phyloP scores from a whole-genome alignment of 2,329 filamentous ascomycete species.

The Penicillium sp. region DNA sequence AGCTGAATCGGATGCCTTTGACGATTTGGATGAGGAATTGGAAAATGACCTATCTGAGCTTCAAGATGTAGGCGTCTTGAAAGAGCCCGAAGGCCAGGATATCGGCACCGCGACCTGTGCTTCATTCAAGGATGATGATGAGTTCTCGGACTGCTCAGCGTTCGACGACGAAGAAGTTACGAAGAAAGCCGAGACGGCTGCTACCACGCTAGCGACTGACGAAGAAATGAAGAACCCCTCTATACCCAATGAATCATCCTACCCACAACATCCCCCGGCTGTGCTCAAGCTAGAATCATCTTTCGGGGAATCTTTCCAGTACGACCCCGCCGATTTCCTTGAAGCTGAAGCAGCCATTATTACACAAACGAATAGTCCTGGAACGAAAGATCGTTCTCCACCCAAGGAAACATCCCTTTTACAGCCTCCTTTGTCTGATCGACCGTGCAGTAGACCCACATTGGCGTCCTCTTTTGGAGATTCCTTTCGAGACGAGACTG shows the following conservation, averaged over 20 bases:
- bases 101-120: slow-evolving; percentile 1
- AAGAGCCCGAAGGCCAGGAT: neutral
- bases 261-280: neutral
- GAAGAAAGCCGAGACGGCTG: slow-evolving; percentile 23
- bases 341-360: slow-evolving; percentile 16
- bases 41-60: slow-evolving; percentile 13
- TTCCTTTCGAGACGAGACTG: slow-evolving; percentile 40
- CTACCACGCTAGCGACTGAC: slow-evolving; percentile 3
- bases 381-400: neutral
- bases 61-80: slow-evolving; percentile 4
- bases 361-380: slow-evolving; percentile 16
- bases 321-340: slow-evolving; percentile 32
- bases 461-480: slow-evolving; percentile 19
- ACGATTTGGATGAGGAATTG: slow-evolving; percentile 24
- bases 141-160: slow-evolving; percentile 37
- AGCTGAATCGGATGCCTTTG: slow-evolving; percentile 24
- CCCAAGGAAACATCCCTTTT: neutral
- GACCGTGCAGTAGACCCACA: neutral
- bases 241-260: neutral
- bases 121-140: slow-evolving; percentile 25
- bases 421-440: neutral
- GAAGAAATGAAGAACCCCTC: neutral
- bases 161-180: slow-evolving; percentile 34
- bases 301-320: slow-evolving; percentile 28
- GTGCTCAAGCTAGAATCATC: slow-evolving; percentile 9